Conservation (phyloP, 768 basidiomycete genomes). For the Jaapia argillacea region DNA sequence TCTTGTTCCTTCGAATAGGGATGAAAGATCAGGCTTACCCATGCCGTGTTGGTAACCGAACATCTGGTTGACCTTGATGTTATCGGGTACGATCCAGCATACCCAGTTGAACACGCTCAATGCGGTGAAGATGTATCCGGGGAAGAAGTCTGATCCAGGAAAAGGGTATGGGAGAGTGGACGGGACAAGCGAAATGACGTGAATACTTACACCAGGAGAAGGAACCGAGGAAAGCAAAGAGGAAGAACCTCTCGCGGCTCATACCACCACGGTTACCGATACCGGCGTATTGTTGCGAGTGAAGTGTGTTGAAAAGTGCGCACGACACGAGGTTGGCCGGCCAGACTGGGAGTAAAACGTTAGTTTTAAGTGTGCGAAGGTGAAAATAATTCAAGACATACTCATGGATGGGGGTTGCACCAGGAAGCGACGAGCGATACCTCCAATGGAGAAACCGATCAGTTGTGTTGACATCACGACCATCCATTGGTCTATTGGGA, state of each 20-base stretch:
- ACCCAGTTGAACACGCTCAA: conserved; percentile 34
- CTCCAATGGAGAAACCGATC: conserved; percentile 33
- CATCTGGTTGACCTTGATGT: conserved; percentile 61
- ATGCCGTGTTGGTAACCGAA: conserved; percentile 45
- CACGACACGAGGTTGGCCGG: conserved; percentile 31
- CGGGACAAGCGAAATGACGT: background rate
- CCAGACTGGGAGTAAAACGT: no score
- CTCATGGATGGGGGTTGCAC: conserved; percentile 33
- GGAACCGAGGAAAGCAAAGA: conserved; percentile 26
- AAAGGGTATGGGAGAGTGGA: conserved; percentile 7
- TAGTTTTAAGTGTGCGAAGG: no score
- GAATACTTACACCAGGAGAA: conserved; percentile 32
- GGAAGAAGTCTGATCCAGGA: no score
- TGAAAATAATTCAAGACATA: no score
- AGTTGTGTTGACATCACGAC: conserved; percentile 31
- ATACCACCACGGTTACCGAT: conserved; percentile 34
- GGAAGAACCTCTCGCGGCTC: conserved; percentile 44
- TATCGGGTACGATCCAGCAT: conserved; percentile 63
- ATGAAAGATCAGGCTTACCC: conserved; percentile 6
- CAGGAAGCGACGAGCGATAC: conserved; percentile 33
- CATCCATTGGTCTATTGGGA: conserved; percentile 24
- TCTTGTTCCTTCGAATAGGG: conserved; percentile 17
- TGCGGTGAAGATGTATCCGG: conserved; percentile 57
- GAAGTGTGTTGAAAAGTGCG: conserved; percentile 35
- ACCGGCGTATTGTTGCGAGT: conserved; percentile 28